Evolutionary conservation across 2,329 filamentous ascomycete genomes (phyloP), one percentile per base, ranked within the genome.

Genomic region (Pezicula neosporulosa): DNA sequence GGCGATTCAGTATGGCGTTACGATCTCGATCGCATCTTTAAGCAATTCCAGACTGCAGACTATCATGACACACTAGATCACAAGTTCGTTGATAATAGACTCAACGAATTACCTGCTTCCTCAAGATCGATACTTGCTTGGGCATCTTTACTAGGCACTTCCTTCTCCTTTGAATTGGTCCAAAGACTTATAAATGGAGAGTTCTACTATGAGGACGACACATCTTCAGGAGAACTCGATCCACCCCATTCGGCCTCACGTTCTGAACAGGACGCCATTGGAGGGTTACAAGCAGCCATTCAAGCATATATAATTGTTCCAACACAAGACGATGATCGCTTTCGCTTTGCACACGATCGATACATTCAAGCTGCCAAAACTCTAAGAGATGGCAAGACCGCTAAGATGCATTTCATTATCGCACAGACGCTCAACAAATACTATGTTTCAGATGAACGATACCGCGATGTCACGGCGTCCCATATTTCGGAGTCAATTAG

Each of bases 331-430:
- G 93, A 97, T 62, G 90, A 96, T 67, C 81, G 85, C 38, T 97
- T 96, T 68, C 83, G 85, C 33, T 97, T 97, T 66, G 85, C 86
- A 33, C 92, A 97, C 67, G 92, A 97, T 67, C 83, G 92, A 48
- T 95, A 95, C 62, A 79, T 91, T 47, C 84, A 88, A 64, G 90
- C 89, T 15, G 85, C 90, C 6, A 76, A 81, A 13, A 78, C 81
- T 5, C 73, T 96, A 47, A 82, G 81, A 55, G 85, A 92, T 64
- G 84, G 82, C 62, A 83, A 87, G 50, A 73, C 80, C 19, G 75
- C 80, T 18, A 87, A 88, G 60, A 97, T 97, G 92, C 91, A 97
- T 68, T 97, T 92, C 61, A 83, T 91, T 43, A 90, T 97, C 61
- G 87, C 89, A 0, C 86, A 90, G 63, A 87, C 86, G 0, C 81